Conservation (phyloP, 2,329 filamentous ascomycete species). For the Bisporella sp. region DNA sequence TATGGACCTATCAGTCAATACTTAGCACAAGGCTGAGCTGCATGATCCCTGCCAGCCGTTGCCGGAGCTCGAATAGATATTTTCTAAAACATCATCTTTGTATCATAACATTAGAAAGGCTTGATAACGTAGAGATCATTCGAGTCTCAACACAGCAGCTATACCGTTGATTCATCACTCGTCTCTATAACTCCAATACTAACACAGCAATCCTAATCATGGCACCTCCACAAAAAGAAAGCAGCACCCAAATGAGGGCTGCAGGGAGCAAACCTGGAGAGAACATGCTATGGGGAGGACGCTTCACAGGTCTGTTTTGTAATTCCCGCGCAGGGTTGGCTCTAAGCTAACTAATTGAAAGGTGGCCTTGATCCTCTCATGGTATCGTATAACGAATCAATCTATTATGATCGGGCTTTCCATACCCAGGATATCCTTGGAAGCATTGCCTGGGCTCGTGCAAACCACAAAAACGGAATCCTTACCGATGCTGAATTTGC, state of each 20-base stretch:
- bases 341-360: conserved; percentile 24
- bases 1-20: too few relatives aligned
- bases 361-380: conserved; percentile 81
- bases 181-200: too few relatives aligned
- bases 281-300: conserved; percentile 30
- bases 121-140: too few relatives aligned
- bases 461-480: conserved; percentile 70
- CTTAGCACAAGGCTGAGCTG: too few relatives aligned
- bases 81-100: too few relatives aligned
- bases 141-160: too few relatives aligned
- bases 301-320: background rate
- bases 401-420: conserved; percentile 71
- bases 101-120: too few relatives aligned
- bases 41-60: too few relatives aligned
- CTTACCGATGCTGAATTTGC: conserved; percentile 66
- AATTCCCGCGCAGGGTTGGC: conserved; percentile 43
- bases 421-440: conserved; percentile 77
- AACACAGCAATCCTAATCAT: conserved; percentile 7
- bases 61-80: too few relatives aligned
- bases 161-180: too few relatives aligned
- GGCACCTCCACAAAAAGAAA: conserved; percentile 15
- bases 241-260: conserved; percentile 11
- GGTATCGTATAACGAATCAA: conserved; percentile 75
- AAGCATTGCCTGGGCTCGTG: conserved; percentile 73
- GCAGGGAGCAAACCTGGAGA: conserved; percentile 23